These are phyloP conservation scores for Eucalyptus erythrocorys DNA, from an alignment of 345 rosid species.

Conservation along the genomic window DNA sequence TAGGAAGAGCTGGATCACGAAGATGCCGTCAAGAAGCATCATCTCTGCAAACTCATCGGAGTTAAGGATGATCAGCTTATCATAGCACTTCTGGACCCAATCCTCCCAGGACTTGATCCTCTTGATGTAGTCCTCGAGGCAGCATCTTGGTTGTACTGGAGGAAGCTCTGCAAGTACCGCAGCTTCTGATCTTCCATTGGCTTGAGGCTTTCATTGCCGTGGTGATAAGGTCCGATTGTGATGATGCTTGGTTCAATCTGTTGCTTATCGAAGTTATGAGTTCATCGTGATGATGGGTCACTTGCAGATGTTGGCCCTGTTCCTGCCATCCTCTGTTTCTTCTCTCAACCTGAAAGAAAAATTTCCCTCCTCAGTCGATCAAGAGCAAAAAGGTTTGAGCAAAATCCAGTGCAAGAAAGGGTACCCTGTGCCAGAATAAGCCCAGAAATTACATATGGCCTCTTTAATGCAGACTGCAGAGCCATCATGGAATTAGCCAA, in stretches of 20 bases:
- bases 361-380: not conserved
- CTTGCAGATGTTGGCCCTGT: not conserved
- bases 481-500: not conserved
- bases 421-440: not conserved
- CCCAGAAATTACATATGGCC: not conserved
- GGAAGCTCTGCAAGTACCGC: not conserved
- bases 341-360: too few species aligned
- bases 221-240: conserved; percentile 9
- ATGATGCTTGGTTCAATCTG: not conserved
- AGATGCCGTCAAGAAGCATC: not conserved
- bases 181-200: conserved; percentile 7
- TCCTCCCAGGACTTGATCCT: not conserved
- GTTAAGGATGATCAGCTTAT: not conserved
- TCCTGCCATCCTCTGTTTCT: not conserved
- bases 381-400: not conserved
- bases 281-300: not conserved
- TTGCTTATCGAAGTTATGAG: too few species aligned
- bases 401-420: not conserved
- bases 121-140: not conserved
- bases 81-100: not conserved
- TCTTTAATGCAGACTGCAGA: not conserved
- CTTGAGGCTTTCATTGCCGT: not conserved
- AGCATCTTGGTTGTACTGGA: not conserved
- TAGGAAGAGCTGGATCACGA: not conserved
- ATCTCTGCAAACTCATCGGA: not conserved